Evolutionary conservation across 1,284 basidiomycete species (phyloP).

Genomic region (Leccinum angustisporum): DNA sequence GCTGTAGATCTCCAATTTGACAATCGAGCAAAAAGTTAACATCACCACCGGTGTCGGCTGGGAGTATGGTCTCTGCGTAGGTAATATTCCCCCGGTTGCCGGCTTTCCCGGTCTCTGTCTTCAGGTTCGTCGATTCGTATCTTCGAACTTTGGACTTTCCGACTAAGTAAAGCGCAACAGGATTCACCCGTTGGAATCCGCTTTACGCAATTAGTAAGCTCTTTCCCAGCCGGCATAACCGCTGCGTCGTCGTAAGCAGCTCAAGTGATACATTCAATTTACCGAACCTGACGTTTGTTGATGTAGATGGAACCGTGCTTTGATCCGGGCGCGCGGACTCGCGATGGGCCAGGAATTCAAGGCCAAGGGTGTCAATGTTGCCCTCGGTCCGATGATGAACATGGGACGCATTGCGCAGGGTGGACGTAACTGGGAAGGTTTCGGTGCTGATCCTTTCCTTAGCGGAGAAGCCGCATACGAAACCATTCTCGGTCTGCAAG

Average conservation of each 20-base stretch:
- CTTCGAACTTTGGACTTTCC: not conserved
- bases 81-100: conserved; percentile 38
- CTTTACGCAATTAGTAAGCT: conserved; percentile 37
- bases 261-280: not conserved
- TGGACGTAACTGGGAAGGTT: conserved; percentile 76
- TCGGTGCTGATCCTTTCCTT: conserved; percentile 67
- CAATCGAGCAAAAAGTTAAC: conserved; percentile 45
- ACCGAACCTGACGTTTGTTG: not conserved
- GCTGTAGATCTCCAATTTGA: conserved; percentile 34
- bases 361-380: conserved; percentile 70
- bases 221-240: conserved; percentile 56
- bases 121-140: conserved; percentile 18
- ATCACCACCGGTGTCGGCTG: conserved; percentile 42
- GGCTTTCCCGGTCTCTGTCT: conserved; percentile 34
- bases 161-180: conserved; percentile 24
- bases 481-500: conserved; percentile 62
- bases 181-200: conserved; percentile 57
- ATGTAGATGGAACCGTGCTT: conserved; percentile 36
- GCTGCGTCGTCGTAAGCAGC: conserved; percentile 51
- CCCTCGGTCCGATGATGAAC: conserved; percentile 60
- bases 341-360: conserved; percentile 75
- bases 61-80: conserved; percentile 42
- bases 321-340: conserved; percentile 59
- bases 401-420: conserved; percentile 44
- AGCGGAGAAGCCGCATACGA: conserved; percentile 63